Evolutionary conservation across 139 green algal species (phyloP).

Genomic region (Volvox africanus): DNA sequence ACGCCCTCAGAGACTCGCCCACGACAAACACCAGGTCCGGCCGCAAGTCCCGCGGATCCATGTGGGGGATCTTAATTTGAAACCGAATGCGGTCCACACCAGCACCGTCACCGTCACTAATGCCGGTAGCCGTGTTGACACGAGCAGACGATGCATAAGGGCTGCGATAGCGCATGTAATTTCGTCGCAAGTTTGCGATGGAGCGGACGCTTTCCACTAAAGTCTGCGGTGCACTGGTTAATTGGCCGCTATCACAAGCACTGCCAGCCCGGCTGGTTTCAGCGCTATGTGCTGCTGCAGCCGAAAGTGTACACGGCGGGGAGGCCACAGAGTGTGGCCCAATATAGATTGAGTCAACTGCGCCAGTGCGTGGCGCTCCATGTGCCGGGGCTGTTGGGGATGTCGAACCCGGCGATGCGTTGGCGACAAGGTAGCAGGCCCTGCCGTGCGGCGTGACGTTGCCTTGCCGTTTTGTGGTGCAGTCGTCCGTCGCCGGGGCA

Average conservation of each 20-base stretch:
- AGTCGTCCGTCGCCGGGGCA: not conserved
- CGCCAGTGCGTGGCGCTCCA: not conserved
- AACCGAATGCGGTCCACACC: not conserved
- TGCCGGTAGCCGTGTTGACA: not conserved
- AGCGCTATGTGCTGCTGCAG: not conserved
- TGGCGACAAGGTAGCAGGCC: not conserved
- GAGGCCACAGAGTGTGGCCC: not conserved
- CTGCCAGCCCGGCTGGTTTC: not conserved
- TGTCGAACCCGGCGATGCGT: not conserved
- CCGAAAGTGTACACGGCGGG: not conserved
- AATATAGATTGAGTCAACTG: not conserved
- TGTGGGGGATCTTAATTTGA: constrained; percentile 12
- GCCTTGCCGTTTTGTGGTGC: not conserved
- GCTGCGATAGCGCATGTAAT: constrained; percentile 25
- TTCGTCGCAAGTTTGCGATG: not conserved
- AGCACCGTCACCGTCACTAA: not conserved
- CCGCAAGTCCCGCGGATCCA: not conserved
- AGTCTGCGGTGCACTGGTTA: not conserved
- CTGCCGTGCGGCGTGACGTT: too few relatives aligned
- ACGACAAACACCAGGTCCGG: not conserved
- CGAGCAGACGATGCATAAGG: not conserved
- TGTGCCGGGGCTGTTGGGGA: not conserved
- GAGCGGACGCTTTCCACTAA: not conserved
- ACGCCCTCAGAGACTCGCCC: not conserved
- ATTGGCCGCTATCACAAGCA: not conserved